A percentile compares a stretch with the other conserved stretches of the same genome.
Evolutionary conservation across 2,329 filamentous ascomycete species (phyloP).

Genomic region (Colletotrichum musae): DNA sequence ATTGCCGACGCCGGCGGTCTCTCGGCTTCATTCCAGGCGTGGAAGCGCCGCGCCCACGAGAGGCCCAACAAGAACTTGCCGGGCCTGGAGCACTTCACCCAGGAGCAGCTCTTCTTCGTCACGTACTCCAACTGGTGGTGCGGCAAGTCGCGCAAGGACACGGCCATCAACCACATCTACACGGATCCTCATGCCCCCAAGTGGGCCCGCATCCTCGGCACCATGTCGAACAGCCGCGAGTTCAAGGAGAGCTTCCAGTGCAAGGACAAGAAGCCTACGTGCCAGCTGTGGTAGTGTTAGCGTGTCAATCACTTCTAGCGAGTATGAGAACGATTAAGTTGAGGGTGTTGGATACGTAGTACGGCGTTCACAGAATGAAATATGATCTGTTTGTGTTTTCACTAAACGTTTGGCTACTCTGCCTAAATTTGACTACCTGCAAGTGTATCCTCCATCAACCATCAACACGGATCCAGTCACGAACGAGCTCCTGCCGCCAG

Average conservation of each 20-base stretch:
- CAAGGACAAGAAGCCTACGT: conserved; percentile 62
- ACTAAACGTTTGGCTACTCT: no score
- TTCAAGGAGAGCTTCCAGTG: conserved; percentile 80
- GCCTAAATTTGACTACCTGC: not conserved
- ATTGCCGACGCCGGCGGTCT: conserved; percentile 80
- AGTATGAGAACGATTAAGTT: not conserved
- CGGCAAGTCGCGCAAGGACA: conserved; percentile 72
- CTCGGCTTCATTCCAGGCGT: conserved; percentile 73
- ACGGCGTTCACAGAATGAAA: not conserved
- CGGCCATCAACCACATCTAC: conserved; percentile 70
- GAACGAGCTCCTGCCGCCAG: conserved; percentile 36
- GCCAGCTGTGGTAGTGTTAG: conserved; percentile 36
- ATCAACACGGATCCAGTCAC: conserved; percentile 36
- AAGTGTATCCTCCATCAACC: conserved; percentile 37
- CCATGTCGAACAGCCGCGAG: conserved; percentile 76
- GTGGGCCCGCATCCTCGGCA: conserved; percentile 72
- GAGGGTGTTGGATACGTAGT: not conserved
- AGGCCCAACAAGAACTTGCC: conserved; percentile 69
- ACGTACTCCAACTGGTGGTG: conserved; percentile 78
- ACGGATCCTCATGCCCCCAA: conserved; percentile 77
- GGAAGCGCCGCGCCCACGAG: conserved; percentile 70
- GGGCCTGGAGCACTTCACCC: conserved; percentile 73
- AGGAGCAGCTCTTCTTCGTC: conserved; percentile 80
- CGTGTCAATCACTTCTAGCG: not conserved
- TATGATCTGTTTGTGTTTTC: no score